Base-by-base conservation (phyloP, 495 filamentous ascomycete genomes). In the Hyaloscypha bicolor region DNA sequence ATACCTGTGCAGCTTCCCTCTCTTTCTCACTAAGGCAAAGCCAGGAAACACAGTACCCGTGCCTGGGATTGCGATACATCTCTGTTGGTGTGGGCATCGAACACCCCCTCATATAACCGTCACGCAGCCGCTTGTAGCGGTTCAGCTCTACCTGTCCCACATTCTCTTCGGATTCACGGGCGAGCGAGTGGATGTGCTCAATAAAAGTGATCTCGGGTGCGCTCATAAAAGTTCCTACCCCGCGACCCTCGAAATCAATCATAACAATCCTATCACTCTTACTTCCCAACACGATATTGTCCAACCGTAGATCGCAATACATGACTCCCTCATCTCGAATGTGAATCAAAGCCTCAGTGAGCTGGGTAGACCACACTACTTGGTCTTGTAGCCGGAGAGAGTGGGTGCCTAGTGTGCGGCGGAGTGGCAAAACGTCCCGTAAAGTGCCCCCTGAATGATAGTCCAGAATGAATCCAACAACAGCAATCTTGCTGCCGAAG, bases 241-340 rank as follows among this genome's bases (percentile, higher is more conserved):
- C 51, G 22, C 51, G 51, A 25, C 51, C 22, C 16, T 53, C 51
- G 51, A 53, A 53, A 53, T 53, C 51, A 25, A 53, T 53, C 51
- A 53, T 53, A 4, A 53, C 22, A 25, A 53, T 53, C 51, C 51
- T 25, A 53, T 53, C 51, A 53, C 51, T 53, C 19, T 19, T 19
- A 25, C 51, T 53, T 25, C 16, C 51, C 51, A 53, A 6, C 19
- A 53, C 51, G 22, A 80, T 67, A 64, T 79, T 78, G 64, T 79
- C 77, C 0, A 73, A 77, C 57, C 76, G 77, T 25, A 80, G 55
- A 61, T 80, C 77, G 19, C 77, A 74, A 51, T 79, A 80, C 65
- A 79, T 53, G 6, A 53, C 51, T 78, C 0, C 72, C 72, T 4
- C 56, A 30, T 12, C 39, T 29, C n/a, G 70, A 70, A 80, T 69